A percentile compares a stretch with the other conserved stretches of the same genome.
Evolutionary conservation across 106 monocot genomes (phyloP).

Genomic region (Dioscorea dumetorum): DNA sequence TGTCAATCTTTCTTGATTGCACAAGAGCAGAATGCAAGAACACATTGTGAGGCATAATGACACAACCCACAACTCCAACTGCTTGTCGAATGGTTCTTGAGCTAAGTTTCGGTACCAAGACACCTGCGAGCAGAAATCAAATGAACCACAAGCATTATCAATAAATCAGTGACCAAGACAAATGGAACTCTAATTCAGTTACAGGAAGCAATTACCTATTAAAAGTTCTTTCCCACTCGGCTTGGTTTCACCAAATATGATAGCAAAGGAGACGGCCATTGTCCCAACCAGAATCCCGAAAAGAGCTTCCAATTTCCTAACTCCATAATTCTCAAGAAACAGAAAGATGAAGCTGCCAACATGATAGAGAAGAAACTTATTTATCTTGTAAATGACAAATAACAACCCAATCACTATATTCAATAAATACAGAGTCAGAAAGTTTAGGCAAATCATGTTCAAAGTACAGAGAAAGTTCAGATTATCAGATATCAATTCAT

Average conservation of each 20-base stretch:
- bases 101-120: conserved; percentile 66
- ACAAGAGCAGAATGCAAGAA: conserved; percentile 92
- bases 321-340: conserved; percentile 83
- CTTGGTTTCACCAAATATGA: conserved; percentile 75
- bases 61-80: conserved; percentile 72
- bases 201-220: conserved; percentile 26
- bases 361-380: background rate
- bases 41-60: conserved; percentile 92
- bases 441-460: no score
- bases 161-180: background rate
- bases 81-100: conserved; percentile 76
- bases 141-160: background rate
- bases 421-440: no score
- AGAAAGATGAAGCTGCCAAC: conserved; percentile 65
- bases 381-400: no score
- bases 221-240: conserved; percentile 61
- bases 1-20: conserved; percentile 69
- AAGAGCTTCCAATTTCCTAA: conserved; percentile 79
- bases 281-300: conserved; percentile 67
- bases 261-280: conserved; percentile 73
- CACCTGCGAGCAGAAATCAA: conserved; percentile 25
- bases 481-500: no score
- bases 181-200: background rate
- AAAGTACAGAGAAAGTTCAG: no score
- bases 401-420: no score